Evolutionary conservation across 805 yeast species (phyloP), one percentile per base, ranked within the genome.

Genomic region (Nakazawaea wyomingensis): DNA sequence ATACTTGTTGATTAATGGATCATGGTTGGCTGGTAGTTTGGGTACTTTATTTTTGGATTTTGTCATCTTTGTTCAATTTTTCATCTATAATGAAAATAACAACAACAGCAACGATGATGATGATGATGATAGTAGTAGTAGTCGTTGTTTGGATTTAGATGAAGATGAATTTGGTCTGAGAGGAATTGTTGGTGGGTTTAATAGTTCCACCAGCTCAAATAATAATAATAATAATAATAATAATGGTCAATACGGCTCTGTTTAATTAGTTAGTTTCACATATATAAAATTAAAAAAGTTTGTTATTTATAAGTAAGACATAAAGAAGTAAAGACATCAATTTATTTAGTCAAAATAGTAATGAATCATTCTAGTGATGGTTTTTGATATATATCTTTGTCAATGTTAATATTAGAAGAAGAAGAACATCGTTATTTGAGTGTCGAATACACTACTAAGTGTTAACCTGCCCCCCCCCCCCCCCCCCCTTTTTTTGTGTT

Each of bases 11-110:
- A 81, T 93, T 39, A 95, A 93, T 61, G 78, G 91, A 2, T 82
- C 95, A 19, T 91, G 99, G 99, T 69, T 91, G 44, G 79, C 89
- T 4, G 99, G 99, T 1, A 81, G 95, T 22, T 69, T 84, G 36
- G 98, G 98, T 14, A 90, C 99, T 3, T 69, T 91, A 50, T 66
- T 73, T 3, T 71, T 90, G 64, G 99, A 91, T 62, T 82, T 87
- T 50, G 71, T 84, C 34, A 91, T 90, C 18, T 89, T 91, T 53
- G 60, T 77, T 32, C 98, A 90, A 64, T 90, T 90, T 64, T 89
- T 88, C 72, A 52, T 80, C 24, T 91, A 90, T 63, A 79, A 72
- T 48, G 74, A 68, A 45, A 49, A 45, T 18, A 21, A 34, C 31
- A 48, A 48, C 37, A 58, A 53, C 37, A 62, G n/a, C n/a, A n/a